Evolutionary conservation across 495 filamentous ascomycete species (phyloP).

Genomic region (Geopyxis carbonaria): DNA sequence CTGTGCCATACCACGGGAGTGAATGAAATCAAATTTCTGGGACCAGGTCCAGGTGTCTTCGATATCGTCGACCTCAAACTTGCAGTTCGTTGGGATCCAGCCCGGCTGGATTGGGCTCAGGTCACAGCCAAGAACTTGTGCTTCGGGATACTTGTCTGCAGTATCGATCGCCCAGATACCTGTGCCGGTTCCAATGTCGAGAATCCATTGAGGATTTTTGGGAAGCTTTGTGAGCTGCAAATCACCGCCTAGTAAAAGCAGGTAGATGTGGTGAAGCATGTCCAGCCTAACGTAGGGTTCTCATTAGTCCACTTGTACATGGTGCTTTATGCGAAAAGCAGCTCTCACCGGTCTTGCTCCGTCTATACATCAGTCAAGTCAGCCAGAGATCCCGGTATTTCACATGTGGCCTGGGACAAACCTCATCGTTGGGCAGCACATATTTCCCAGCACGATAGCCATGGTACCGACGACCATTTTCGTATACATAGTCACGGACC

Average conservation of each 20-base stretch:
- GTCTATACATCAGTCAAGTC: too few species aligned
- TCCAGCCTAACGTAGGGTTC: conserved; percentile 15
- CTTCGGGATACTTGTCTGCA: conserved; percentile 29
- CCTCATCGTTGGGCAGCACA: conserved; percentile 39
- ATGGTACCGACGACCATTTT: conserved; percentile 42
- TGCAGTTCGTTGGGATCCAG: conserved; percentile 12
- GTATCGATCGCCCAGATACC: conserved; percentile 31
- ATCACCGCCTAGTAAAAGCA: conserved; percentile 25
- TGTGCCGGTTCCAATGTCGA: conserved; percentile 42
- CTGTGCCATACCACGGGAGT: conserved; percentile 26
- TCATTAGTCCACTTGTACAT: too few species aligned
- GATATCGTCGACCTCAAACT: conserved; percentile 28
- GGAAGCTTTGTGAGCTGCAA: conserved; percentile 30
- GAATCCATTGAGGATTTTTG: conserved; percentile 28
- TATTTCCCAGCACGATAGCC: conserved; percentile 37
- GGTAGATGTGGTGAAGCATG: conserved; percentile 8
- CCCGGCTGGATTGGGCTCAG: conserved; percentile 27
- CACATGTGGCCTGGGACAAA: too few species aligned
- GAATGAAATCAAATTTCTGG: conserved; percentile 29
- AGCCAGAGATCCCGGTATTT: too few species aligned
- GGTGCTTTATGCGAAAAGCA: too few species aligned
- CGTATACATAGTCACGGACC: conserved; percentile 30
- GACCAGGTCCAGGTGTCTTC: conserved; percentile 31
- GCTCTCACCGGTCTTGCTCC: conserved; percentile 19
- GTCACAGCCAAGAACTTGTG: conserved; percentile 40